These are phyloP conservation scores for Ustilago curta DNA, from an alignment of 1,284 basidiomycete genomes.

Conservation along the genomic window DNA sequence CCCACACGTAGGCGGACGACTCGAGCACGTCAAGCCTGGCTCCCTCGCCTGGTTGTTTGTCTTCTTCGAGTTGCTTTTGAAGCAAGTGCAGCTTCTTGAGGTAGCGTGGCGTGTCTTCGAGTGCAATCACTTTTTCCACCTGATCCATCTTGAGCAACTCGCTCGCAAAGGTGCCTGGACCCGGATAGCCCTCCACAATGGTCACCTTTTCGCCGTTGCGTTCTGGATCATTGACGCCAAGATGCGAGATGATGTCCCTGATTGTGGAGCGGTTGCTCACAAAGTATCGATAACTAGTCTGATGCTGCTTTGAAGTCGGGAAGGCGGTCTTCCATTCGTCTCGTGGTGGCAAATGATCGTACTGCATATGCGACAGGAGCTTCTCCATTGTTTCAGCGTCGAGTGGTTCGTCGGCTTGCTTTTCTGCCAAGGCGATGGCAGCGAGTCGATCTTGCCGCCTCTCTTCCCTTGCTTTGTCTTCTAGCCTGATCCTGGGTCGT, in stretches of 20 bases:
- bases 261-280: constrained; percentile 53
- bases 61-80: constrained; percentile 15
- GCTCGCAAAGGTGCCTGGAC: constrained; percentile 62
- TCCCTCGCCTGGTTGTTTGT: constrained; percentile 10
- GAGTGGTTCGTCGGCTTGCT: constrained; percentile 5
- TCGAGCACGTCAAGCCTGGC: constrained; percentile 46
- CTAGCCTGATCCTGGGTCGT: constrained; percentile 2
- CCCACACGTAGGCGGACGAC: constrained; percentile 52
- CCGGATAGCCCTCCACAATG: constrained; percentile 65
- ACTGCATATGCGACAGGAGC: constrained; percentile 23
- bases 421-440: not conserved
- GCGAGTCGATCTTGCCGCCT: constrained; percentile 1
- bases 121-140: constrained; percentile 66
- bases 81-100: constrained; percentile 41
- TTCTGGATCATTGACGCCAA: constrained; percentile 38
- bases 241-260: constrained; percentile 34
- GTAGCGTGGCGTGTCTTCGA: constrained; percentile 53
- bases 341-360: constrained; percentile 52
- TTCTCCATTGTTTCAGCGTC: constrained; percentile 12
- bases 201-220: constrained; percentile 56
- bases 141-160: constrained; percentile 52
- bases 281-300: constrained; percentile 59
- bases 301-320: constrained; percentile 23
- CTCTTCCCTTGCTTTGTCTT: constrained; percentile 1
- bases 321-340: constrained; percentile 48